Evolutionary conservation across 495 filamentous ascomycete genomes (phyloP), one percentile per base, ranked within the genome.

Genomic region (Aspergillus taichungensis): DNA sequence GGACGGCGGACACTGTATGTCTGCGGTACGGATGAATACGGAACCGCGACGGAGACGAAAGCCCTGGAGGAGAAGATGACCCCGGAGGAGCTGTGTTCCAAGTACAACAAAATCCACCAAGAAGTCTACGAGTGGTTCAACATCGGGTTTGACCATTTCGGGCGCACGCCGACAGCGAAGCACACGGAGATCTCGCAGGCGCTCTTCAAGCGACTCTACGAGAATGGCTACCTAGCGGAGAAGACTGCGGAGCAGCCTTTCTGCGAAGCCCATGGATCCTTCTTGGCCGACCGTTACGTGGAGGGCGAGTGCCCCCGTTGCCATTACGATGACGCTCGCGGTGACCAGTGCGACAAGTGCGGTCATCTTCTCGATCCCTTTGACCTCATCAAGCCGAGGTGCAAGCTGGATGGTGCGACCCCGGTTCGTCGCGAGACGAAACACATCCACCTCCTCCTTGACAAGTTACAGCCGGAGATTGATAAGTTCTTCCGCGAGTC

Each of bases 231-330:
- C 57, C 69, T 97, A 35, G 80, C 84, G 52, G 84, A 95, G 73
- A 74, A 81, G 39, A 82, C 81, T 10, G 76, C 80, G 14, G 74
- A 71, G 36, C 91, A 96, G 60, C 85, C 88, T 13, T 96, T 86
- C 68, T 96, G 91, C 37, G 81, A 88, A 49, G 74, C 79, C 28
- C 89, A 97, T 62, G 69, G 80, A 12, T 81, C 80, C 14, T 97
- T 95, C 72, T 61, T 97, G 41, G 89, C 91, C 13, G 91, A 97
- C 64, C 86, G 91, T 34, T 97, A 85, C 58, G 88, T 96, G 13
- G 89, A 95, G 68, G 90, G 90, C 12, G 84, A 82, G 50, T 96
- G 90, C 66, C 81, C 82, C 34, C 78, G 78, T 45, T 96, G 86
- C 67, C 74, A 74, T 42, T 88, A 89, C 62, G 73, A 79, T 34